Evolutionary conservation across 73 alveolate species (phyloP), one percentile per base, ranked within the genome.

Genomic region (Symbiodinium natans): DNA sequence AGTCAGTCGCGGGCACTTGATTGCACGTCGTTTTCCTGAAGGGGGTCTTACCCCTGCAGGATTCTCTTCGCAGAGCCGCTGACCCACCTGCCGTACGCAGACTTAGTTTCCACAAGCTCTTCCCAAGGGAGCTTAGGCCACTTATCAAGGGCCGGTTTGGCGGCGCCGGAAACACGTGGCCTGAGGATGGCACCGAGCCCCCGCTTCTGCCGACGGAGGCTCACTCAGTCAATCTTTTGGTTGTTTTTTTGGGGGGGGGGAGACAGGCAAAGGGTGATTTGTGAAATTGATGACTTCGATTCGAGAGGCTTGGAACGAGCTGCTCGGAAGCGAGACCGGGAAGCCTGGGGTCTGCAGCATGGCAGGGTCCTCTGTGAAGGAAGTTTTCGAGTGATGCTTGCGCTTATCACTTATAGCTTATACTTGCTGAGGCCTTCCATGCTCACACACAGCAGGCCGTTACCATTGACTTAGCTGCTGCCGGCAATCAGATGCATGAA

Each of bases 321-420:
- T n/a, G 7, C 36, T 29, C 40, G 80, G 80, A n/a, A 13, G 13
- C 21, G 33, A 29, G 80, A 9, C 80, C 10, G 95, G 42, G 46
- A 38, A 90, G 87, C 96, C 96, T 15, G 96, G 96, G 4, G 96
- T 90, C 29, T 90, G 96, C 75, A 90, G 96, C 77, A 90, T 90
- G 96, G 96, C 41, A 0, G 48, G 40, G 71, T 13, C 74, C 95
- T 63, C 39, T 13, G 86, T 27, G 25, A 48, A 52, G 19, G 52
- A 41, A 46, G 80, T 21, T 8, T 41, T n/a, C n/a, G n/a, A n/a
- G 29, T 2, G 68, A 52, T 52, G 68, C 82, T 63, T 29, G 82
- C 4, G 82, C 82, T 3, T 9, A 23, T 7, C 38, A 15, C 39
- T 68, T 23, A n/a, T 10, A 59, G 77, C 36, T 11, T 48, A 48